Evolutionary conservation across 208 protist genomes (phyloP), one percentile per base, ranked within the genome.

Genomic region (Leishmania turanica): DNA sequence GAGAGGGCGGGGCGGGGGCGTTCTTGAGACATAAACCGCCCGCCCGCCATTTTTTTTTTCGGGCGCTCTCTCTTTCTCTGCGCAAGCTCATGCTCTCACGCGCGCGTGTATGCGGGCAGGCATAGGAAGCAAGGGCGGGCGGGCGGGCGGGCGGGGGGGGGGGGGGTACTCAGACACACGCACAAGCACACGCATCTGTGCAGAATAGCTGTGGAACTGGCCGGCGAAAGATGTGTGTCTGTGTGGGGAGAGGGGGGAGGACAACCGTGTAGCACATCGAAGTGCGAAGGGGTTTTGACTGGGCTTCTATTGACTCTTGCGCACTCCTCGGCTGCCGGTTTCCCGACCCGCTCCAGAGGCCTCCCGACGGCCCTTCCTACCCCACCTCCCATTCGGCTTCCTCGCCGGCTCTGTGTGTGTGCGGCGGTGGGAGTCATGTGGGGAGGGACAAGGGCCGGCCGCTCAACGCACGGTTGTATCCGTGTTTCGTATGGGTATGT

Each of bases 231-330:
- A 24, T 21, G 17, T 21, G 17, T 21, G 51, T 54, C 51, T 54
- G 51, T 54, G 60, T 45, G 34, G 17, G 64, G 11, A 42, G 31
- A 1, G 31, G 13, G 45, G 19, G 69, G 45, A 45, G 13, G 31
- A 24, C 31, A 68, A 40, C 27, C 11, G 69, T 73, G 45, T 34
- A 21, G 45, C 69, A 51, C 45, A 73, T 19, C 9, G 47, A 54
- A 53, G 27, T 53, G 45, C 69, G 21, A 73, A 73, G 27, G 47
- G 45, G 42, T 73, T 34, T 7, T 54, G 69, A 73, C 69, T 73
- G 69, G 69, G 69, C 69, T 73, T 54, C 47, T 51, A 51, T 54
- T 31, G 24, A 73, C 69, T 54, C 69, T 9, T 54, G 37, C 69
- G 69, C 45, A 31, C 27, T 54, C 69, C 27, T n/a, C 11, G 45